phyloP scores from a whole-genome alignment of 495 filamentous ascomycete genomes.

The Stereocaulon alpinum region DNA sequence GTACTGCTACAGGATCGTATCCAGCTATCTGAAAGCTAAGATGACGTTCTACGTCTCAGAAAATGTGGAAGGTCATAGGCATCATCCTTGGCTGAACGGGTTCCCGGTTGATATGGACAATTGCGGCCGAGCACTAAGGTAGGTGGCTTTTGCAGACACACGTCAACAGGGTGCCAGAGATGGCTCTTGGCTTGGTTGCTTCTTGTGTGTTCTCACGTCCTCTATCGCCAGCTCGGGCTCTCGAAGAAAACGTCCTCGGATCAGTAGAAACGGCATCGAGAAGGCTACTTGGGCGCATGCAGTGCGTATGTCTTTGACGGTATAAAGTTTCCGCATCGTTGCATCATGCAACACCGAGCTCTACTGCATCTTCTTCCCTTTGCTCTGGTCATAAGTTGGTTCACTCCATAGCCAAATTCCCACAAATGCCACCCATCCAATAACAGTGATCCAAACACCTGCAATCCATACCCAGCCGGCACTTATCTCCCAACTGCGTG shows the following conservation, averaged over 20 bases:
- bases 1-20: no score
- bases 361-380: conserved; percentile 24
- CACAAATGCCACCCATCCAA: conserved; percentile 77
- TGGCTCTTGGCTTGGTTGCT: no score
- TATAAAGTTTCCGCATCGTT: conserved; percentile 51
- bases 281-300: not conserved
- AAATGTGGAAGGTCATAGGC: no score
- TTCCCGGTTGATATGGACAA: no score
- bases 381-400: conserved; percentile 40
- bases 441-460: conserved; percentile 73
- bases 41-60: no score
- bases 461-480: conserved; percentile 94
- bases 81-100: no score
- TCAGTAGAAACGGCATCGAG: no score
- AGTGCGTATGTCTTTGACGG: not conserved
- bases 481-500: conserved; percentile 77
- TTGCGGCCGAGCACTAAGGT: no score
- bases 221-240: not conserved
- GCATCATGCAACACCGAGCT: conserved; percentile 73
- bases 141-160: not conserved
- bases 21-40: no score
- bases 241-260: not conserved
- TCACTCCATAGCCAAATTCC: conserved; percentile 82
- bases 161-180: no score
- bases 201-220: not conserved